Conservation (phyloP, 2,329 filamentous ascomycete genomes). For the Ceratocystis variospora region DNA sequence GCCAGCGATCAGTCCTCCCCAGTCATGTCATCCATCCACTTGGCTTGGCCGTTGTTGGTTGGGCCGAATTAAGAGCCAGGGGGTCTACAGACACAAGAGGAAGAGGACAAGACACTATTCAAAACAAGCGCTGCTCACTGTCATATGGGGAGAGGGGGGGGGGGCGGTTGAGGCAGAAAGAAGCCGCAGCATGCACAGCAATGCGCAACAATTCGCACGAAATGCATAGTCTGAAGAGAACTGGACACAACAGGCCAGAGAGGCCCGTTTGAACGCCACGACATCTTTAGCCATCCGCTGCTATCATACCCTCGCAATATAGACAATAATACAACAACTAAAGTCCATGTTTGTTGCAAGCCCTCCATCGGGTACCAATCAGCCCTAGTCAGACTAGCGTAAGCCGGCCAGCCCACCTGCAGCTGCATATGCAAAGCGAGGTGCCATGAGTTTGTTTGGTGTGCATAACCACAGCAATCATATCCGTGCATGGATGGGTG, state of each 20-base stretch:
- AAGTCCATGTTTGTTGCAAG: neutral
- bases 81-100: neutral
- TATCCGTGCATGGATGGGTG: neutral
- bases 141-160: too few species aligned
- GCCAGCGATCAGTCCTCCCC: neutral
- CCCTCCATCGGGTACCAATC: neutral
- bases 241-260: too few species aligned
- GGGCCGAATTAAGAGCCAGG: neutral
- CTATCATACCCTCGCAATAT: too few species aligned
- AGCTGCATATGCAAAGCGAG: neutral
- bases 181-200: too few species aligned
- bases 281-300: too few species aligned
- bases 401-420: neutral
- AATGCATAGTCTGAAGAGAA: too few species aligned
- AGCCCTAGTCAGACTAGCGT: neutral
- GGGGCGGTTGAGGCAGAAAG: too few species aligned
- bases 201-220: too few species aligned
- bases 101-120: neutral
- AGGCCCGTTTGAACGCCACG: too few species aligned
- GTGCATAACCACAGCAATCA: neutral
- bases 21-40: neutral
- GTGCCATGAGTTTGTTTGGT: neutral
- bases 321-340: too few species aligned
- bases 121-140: too few species aligned
- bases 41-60: slow-evolving; percentile 7